Evolutionary conservation across 148 eudicot genomes (phyloP).

Genomic region (Silene conica): DNA sequence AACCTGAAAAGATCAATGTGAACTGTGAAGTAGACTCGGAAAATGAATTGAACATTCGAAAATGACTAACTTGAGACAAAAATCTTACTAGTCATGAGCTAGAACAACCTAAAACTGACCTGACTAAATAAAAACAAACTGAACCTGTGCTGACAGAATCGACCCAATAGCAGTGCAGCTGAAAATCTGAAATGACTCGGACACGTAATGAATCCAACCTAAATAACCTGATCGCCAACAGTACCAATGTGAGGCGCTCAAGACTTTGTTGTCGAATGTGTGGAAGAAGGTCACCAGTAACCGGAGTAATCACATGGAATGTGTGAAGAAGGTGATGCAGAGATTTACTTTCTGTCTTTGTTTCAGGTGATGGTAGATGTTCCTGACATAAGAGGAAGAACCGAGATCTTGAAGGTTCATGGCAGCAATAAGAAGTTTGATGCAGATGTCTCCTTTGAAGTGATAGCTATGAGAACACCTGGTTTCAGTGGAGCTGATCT

Average conservation of each 20-base stretch:
- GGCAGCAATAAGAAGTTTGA: constrained; percentile 79
- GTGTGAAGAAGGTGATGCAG: background rate
- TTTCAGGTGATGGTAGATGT: constrained; percentile 86
- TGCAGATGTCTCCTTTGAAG: constrained; percentile 83
- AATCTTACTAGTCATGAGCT: background rate
- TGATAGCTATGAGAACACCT: constrained; percentile 95
- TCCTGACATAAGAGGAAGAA: constrained; percentile 90
- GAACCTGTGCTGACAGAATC: background rate
- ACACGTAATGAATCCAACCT: background rate
- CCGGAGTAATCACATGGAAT: background rate
- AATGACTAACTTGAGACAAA: background rate
- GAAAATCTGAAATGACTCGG: background rate
- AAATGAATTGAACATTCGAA: background rate
- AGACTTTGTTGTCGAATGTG: background rate
- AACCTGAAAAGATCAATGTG: background rate
- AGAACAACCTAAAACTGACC: background rate
- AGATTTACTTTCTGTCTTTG: background rate
- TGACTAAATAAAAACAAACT: background rate
- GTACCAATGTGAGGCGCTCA: background rate
- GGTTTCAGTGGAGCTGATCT: constrained; percentile 99
- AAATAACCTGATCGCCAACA: background rate
- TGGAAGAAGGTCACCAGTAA: background rate
- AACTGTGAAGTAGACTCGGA: background rate
- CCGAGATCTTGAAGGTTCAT: constrained; percentile 93
- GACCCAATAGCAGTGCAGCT: background rate